Evolutionary conservation across 1,284 basidiomycete genomes (phyloP), one percentile per base, ranked within the genome.

Genomic region (Cutaneotrichosporon daszewskae): DNA sequence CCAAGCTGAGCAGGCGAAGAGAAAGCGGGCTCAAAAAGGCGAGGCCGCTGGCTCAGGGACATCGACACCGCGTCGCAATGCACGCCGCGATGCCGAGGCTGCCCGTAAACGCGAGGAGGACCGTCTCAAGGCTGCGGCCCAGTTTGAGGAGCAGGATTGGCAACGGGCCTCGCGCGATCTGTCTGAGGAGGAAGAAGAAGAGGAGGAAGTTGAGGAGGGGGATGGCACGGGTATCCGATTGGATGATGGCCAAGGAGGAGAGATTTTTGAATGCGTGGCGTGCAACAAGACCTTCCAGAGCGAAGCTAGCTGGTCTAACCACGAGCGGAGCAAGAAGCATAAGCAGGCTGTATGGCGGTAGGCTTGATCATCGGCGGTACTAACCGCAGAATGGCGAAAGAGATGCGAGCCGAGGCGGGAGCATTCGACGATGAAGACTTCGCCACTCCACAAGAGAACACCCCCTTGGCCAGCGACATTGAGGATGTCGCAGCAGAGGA

Each of bases 281-380:
- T 99, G 95, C 63, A 77, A 81, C 42, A 97, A 96, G 74, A 77
- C 77, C 1, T 98, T 97, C 69, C 77, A 84, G 60, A 91, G 85
- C 55, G 90, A 96, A 62, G 87, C 89, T 0, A 87, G 90, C 14
- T 98, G 92, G 89, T 78, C 83, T 57, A 97, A 92, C 66, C 95
- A 98, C 57, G 95, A 98, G 68, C 77, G 90, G 55, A 96, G 91
- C 70, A 87, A 87, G 70, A 97, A 94, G 69, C 95, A 99, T 67
- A 72, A 88, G 66, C 89, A 86, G 68, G 86, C 88, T 49, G 81
- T 94, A 14, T 87, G 87, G 62, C 74, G 72, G 75, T 76, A 45
- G 49, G 72, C 57, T 20, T n/a, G n/a, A n/a, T n/a, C n/a, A n/a
- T n/a, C n/a, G n/a, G n/a, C n/a, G n/a, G 54, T 65, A 94, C 43